Evolutionary conservation across 106 monocot genomes (phyloP), one percentile per base, ranked within the genome.

Genomic region (Allium sativum): DNA sequence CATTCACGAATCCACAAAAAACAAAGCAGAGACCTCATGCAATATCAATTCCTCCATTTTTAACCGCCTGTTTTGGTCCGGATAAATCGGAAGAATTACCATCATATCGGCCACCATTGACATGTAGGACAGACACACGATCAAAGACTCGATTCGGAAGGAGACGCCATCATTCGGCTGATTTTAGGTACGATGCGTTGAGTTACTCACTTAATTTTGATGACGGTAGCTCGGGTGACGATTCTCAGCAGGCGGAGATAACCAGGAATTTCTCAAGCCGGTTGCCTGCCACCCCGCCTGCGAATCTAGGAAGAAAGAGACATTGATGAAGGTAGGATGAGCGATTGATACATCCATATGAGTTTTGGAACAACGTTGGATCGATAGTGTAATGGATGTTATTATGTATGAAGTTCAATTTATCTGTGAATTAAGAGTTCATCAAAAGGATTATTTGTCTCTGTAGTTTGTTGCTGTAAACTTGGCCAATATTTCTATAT

Each of bases 191-290:
- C 61, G 79, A 79, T 45, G 66, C 75, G 6, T 42, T 71, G 12
- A 79, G 79, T 62, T 79, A 79, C 70, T 66, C 79, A 7, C 74
- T 70, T 55, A 79, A 79, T 52, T 79, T 79, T 55, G 79, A 79
- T 71, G 75, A 79, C 13, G 74, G 79, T 17, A 55, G 18, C 18
- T 16, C 12, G 52, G 52, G 42, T 0, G 59, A 48, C 12, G 42
- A 19, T 42, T 18, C 7, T 40, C 53, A 50, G 18, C n/a, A n/a
- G n/a, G n/a, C n/a, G n/a, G n/a, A n/a, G n/a, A n/a, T n/a, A n/a
- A n/a, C n/a, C n/a, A n/a, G n/a, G n/a, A 13, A 5, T 11, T 42
- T 43, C 54, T 41, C 22, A 16, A 55, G 8, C 10, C 66, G 66
- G 3, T 55, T 55, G 1, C 54, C 66, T 6, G 40, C 53, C 12